Base-by-base conservation (phyloP, 2,329 filamentous ascomycete species). In the Erysiphe neolycopersici region DNA sequence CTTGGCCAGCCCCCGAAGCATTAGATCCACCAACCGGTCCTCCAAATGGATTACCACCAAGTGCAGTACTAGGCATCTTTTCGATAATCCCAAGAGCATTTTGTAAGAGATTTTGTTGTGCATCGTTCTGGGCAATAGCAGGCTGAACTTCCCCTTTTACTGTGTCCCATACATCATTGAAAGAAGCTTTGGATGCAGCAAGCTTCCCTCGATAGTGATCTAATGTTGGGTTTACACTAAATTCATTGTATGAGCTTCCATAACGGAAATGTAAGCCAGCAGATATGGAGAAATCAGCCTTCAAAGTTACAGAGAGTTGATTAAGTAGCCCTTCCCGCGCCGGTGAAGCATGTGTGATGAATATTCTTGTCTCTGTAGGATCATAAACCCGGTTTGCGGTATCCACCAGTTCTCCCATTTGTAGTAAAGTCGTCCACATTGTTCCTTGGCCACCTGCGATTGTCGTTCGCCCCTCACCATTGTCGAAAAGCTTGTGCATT, bases 401-500 rank as follows among this genome's bases (percentile, higher is more conserved):
- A 59, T 98, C 89, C 44, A 98, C 83, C 42, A 98, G 68, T 63
- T 98, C 89, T 43, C 89, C 89, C 79, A 98, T 98, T 62, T 98
- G 89, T 50, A 98, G 63, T 29, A 98, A 66, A 6, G 89, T 98
- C 8, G 89, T 98, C 89, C 89, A 98, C 89, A 98, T 98, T 39
- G 89, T 98, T 48, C 89, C 89, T 61, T 98, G 89, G 17, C 89
- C 89, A 58, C 89, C 89, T 18, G 89, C 89, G 61, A 98, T 98
- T 1, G 91, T 98, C 42, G 89, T 98, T 61, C 87, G 77, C 47
- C 89, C 89, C 58, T 98, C 89, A 44, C 89, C 89, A 52, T 98
- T 98, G 61, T 98, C 89, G 56, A 98, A 98, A 16, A 98, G 73
- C 68, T 98, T 98, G 69, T 98, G 89, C 84, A 98, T 98, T 47